phyloP scores from a whole-genome alignment of 495 filamentous ascomycete species.

The Stereocaulon alpinum region DNA sequence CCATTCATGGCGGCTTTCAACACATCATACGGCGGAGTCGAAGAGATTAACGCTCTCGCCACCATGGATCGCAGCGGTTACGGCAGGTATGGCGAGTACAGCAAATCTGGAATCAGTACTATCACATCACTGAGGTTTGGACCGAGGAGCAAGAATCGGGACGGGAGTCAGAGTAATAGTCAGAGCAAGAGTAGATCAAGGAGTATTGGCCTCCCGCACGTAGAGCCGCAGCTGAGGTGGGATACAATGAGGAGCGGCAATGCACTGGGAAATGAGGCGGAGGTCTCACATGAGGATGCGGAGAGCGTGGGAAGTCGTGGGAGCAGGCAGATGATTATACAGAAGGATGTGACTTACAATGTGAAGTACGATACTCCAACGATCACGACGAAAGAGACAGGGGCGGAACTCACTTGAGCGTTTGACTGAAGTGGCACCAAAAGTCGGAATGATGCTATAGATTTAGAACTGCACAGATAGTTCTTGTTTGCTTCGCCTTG shows the following conservation, averaged over 20 bases:
- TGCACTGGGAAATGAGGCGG: constrained; percentile 5
- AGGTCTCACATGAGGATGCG: constrained; percentile 22
- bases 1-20: constrained; percentile 34
- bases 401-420: neutral
- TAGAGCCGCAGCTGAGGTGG: no score
- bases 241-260: neutral
- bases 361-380: constrained; percentile 23
- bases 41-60: constrained; percentile 3
- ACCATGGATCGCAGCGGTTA: neutral
- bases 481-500: no score
- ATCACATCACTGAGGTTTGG: neutral
- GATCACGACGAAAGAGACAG: neutral
- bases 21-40: constrained; percentile 6
- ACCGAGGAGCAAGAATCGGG: neutral
- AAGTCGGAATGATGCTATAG: no score
- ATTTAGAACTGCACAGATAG: no score
- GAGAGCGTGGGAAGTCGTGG: constrained; percentile 25
- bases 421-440: no score
- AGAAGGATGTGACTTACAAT: constrained; percentile 36
- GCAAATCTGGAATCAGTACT: neutral
- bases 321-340: constrained; percentile 36
- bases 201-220: neutral
- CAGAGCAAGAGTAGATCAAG: neutral
- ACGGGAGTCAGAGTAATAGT: neutral
- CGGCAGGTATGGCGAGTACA: no score